Evolutionary conservation across 495 filamentous ascomycete species (phyloP).

Genomic region (Xanthoparmelia taractica): DNA sequence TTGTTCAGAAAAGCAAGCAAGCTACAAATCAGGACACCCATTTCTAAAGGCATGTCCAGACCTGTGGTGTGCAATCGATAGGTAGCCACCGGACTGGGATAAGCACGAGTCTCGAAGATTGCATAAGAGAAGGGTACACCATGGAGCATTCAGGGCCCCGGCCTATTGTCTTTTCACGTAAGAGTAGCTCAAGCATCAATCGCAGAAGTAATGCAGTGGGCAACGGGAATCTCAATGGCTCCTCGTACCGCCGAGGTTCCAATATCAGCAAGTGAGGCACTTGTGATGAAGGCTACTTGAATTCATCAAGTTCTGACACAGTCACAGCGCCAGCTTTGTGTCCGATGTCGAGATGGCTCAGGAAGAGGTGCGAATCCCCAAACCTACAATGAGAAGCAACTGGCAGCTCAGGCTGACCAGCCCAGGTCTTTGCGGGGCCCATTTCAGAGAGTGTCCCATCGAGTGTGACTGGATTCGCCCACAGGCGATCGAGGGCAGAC

Average conservation of each 20-base stretch:
- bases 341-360: slow-evolving; percentile 99
- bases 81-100: not conserved
- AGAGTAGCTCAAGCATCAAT: slow-evolving; percentile 12
- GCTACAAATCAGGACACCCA: not conserved
- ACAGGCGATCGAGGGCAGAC: slow-evolving; percentile 64
- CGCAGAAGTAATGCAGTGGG: slow-evolving; percentile 5
- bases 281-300: not conserved
- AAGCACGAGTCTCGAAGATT: not conserved
- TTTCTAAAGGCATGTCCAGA: not conserved
- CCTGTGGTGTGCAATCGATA: not conserved
- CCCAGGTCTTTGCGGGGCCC: slow-evolving; percentile 81
- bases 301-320: slow-evolving; percentile 4
- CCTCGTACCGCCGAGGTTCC: slow-evolving; percentile 50
- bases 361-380: slow-evolving; percentile 60
- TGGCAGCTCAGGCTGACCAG: slow-evolving; percentile 13
- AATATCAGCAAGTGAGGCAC: slow-evolving; percentile 61
- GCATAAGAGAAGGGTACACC: not conserved
- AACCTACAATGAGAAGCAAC: not conserved
- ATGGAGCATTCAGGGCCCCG: slow-evolving; percentile 7
- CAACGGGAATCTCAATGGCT: slow-evolving; percentile 13
- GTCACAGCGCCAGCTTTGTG: slow-evolving; percentile 60
- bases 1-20: no score
- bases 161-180: slow-evolving; percentile 7
- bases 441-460: slow-evolving; percentile 92
- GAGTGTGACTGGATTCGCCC: slow-evolving; percentile 78